Conservation (phyloP, 257 asterid genomes). For the Mentha longifolia region DNA sequence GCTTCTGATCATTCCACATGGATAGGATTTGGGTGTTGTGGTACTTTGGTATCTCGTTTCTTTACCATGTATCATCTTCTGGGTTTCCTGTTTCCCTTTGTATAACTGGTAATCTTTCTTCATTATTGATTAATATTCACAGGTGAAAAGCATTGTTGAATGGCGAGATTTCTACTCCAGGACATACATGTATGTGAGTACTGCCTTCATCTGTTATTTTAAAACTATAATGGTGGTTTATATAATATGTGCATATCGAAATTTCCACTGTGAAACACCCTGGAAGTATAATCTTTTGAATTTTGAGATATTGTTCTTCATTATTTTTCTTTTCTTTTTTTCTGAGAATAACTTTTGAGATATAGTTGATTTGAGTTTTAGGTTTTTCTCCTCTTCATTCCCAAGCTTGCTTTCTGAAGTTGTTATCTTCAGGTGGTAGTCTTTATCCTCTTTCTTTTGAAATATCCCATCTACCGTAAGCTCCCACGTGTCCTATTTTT, state of each 20-base stretch:
- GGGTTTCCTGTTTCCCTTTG: conserved; percentile 19
- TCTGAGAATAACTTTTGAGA: neutral
- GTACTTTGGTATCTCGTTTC: conserved; percentile 15
- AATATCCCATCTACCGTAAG: conserved; percentile 8
- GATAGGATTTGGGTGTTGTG: neutral
- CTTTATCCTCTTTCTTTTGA: neutral
- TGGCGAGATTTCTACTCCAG: conserved; percentile 89
- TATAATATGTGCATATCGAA: conserved; percentile 16
- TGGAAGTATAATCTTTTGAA: neutral
- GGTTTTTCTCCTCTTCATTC: too few relatives aligned
- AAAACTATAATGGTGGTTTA: neutral
- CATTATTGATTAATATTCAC: conserved; percentile 22
- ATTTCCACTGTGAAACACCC: neutral
- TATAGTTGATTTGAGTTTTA: too few relatives aligned
- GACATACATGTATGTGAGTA: conserved; percentile 74
- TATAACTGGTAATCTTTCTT: neutral
- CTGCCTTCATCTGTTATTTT: conserved; percentile 26
- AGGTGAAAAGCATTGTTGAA: conserved; percentile 92
- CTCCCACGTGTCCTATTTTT: neutral
- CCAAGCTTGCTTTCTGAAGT: neutral
- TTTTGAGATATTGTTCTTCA: too few relatives aligned
- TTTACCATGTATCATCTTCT: conserved; percentile 17
- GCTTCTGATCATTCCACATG: conserved; percentile 2
- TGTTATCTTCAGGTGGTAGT: too few relatives aligned
- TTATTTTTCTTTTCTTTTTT: too few relatives aligned